Evolutionary conservation across 768 basidiomycete genomes (phyloP).

Genomic region (Podaxis sp.): DNA sequence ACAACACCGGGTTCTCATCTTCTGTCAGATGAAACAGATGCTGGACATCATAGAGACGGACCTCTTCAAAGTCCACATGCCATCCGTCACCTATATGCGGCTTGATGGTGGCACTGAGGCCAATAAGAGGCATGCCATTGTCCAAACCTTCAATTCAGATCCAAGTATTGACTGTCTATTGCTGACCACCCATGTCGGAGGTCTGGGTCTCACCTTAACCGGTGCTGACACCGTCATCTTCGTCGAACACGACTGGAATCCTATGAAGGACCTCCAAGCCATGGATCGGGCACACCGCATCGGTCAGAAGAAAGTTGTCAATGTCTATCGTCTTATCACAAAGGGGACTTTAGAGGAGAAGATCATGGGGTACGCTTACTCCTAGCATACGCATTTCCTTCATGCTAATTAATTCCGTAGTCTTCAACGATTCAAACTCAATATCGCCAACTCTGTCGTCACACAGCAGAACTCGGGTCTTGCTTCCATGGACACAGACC

Average conservation of each 20-base stretch:
- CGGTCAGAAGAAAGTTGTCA: constrained; percentile 98
- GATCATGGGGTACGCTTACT: constrained; percentile 87
- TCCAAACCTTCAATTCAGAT: constrained; percentile 97
- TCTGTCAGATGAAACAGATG: constrained; percentile 99
- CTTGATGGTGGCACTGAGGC: constrained; percentile 91
- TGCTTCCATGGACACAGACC: constrained; percentile 94
- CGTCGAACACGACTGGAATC: constrained; percentile 99
- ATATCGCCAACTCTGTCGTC: constrained; percentile 94
- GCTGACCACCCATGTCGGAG: constrained; percentile 95
- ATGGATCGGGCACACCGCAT: constrained; percentile 99
- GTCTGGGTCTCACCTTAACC: constrained; percentile 91
- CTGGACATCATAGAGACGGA: constrained; percentile 94
- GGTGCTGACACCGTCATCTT: constrained; percentile 99
- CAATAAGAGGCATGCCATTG: constrained; percentile 92
- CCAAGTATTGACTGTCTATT: constrained; percentile 96
- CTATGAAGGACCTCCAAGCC: constrained; percentile 98
- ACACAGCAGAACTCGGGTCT: constrained; percentile 96
- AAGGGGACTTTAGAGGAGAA: constrained; percentile 98
- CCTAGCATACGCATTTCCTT: background rate
- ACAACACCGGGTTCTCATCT: constrained; percentile 97
- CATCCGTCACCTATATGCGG: constrained; percentile 96
- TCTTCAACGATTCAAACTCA: constrained; percentile 96
- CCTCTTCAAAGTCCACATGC: constrained; percentile 89
- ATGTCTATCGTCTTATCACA: constrained; percentile 96
- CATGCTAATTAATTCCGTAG: constrained; percentile 36